Percentiles rank a stretch among this genome's conserved stretches.
Conservation (phyloP, 768 basidiomycete species). For the Dictyophora rubrovolvata region DNA sequence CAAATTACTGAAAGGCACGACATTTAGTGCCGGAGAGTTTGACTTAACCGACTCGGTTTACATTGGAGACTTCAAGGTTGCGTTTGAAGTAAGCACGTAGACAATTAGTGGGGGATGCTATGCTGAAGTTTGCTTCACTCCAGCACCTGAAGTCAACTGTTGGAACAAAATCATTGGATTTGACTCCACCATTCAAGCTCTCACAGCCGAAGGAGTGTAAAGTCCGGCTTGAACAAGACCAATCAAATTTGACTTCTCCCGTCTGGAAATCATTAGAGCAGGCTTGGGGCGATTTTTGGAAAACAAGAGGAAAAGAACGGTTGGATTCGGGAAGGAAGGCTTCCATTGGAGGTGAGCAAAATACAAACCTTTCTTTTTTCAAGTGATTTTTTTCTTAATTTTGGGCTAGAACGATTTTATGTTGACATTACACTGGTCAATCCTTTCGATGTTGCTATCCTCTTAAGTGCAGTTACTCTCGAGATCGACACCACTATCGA, state of each 20-base stretch:
- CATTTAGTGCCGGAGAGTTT: slow-evolving; percentile 10
- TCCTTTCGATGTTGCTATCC: slow-evolving; percentile 67
- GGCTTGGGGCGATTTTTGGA: slow-evolving; percentile 55
- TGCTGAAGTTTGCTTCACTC: background rate
- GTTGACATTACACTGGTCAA: slow-evolving; percentile 62
- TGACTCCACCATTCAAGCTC: slow-evolving; percentile 59
- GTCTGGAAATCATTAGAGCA: slow-evolving; percentile 61
- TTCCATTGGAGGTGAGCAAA: slow-evolving; percentile 46
- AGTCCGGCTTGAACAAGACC: slow-evolving; percentile 43
- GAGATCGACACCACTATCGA: slow-evolving; percentile 33
- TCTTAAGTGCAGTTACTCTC: slow-evolving; percentile 51
- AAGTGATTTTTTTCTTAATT: background rate
- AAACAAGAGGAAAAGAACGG: slow-evolving; percentile 39
- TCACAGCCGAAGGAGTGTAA: slow-evolving; percentile 48
- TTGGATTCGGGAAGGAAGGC: slow-evolving; percentile 50
- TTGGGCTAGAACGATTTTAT: slow-evolving; percentile 58
- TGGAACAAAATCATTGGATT: slow-evolving; percentile 32
- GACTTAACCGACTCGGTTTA: slow-evolving; percentile 52
- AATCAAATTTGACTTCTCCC: slow-evolving; percentile 27
- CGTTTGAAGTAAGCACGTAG: slow-evolving; percentile 57
- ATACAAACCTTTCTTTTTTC: background rate
- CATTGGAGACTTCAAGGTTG: slow-evolving; percentile 82
- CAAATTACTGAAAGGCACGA: slow-evolving; percentile 48
- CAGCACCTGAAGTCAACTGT: slow-evolving; percentile 68
- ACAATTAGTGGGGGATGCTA: background rate